phyloP scores from a whole-genome alignment of 371 early-diverging fungal genomes.

The Quaeritorhiza haematococci region DNA sequence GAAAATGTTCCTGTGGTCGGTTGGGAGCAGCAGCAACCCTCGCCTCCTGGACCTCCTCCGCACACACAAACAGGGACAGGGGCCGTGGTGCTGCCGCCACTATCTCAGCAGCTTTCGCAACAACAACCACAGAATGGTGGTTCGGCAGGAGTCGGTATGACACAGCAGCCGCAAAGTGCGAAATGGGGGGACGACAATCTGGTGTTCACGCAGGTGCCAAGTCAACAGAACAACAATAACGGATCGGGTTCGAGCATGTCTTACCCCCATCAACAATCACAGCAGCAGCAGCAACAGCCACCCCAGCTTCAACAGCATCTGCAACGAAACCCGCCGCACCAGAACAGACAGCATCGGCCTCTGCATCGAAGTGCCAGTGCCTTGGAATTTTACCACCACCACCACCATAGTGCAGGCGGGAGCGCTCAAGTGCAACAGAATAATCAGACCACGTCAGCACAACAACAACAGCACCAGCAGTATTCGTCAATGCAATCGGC shows the following conservation, averaged over 20 bases:
- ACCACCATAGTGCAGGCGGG: no score
- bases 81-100: not conserved
- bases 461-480: no score
- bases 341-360: no score
- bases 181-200: not conserved
- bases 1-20: not conserved
- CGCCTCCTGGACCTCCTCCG: not conserved
- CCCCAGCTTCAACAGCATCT: no score
- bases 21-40: not conserved
- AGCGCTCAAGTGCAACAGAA: no score
- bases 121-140: not conserved
- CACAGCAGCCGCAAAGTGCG: not conserved
- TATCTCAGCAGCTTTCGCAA: not conserved
- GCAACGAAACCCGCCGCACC: no score
- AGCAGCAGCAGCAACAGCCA: no score
- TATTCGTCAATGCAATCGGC: no score
- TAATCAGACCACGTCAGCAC: no score
- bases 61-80: not conserved
- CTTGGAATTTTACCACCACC: no score
- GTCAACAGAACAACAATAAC: not conserved
- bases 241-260: not conserved
- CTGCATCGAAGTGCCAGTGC: no score
- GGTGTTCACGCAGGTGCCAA: not conserved
- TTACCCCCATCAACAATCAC: not conserved
- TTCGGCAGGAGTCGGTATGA: not conserved